Evolutionary conservation across 352 stramenopile genomes (phyloP), one percentile per base, ranked within the genome.

Genomic region (Pythium coloratum): DNA sequence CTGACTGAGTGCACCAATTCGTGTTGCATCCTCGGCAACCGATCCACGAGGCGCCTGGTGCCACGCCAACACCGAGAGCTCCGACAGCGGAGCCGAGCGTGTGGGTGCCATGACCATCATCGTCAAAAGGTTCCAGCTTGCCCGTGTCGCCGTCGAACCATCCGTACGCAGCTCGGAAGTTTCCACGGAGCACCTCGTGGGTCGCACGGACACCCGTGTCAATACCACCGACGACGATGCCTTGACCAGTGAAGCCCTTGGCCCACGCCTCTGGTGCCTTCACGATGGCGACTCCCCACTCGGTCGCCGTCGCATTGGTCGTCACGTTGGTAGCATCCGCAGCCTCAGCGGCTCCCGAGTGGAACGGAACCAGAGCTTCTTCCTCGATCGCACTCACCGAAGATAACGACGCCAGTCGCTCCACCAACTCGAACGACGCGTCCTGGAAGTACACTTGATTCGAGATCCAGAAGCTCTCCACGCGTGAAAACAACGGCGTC

Each of bases 161-260:
- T 9, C 66, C 66, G 38, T 69, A 60, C 3, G 20, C 9, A n/a
- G 16, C 18, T 7, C 59, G 51, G 14, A 18, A 59, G 58, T 59
- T 71, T n/a, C 7, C 7, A 30, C 59, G 54, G 16, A 79, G 34
- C 3, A 38, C 38, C 4, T 60, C 24, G 56, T 79, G 72, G 12
- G 72, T 66, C 34, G 44, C 55, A 3, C 57, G 72, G 16, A 74
- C 72, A 38, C 72, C 72, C 5, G 72, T 63, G 59, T 79, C 72
- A 47, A 79, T 79, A 40, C 40, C 55, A 16, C 62, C 64, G 44
- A 79, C 59, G 1, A 59, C 62, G 55, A 79, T 46, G 56, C 63
- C 63, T 14, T 61, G 42, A 18, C 69, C 72, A 14, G 51, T 72
- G 28, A 59, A 69, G 16, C 72, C 72, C 10, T 47, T 46, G 44